These are phyloP conservation scores for Triticum turgidum DNA, from an alignment of 176 grass and related monocot species.

Conservation along the genomic window DNA sequence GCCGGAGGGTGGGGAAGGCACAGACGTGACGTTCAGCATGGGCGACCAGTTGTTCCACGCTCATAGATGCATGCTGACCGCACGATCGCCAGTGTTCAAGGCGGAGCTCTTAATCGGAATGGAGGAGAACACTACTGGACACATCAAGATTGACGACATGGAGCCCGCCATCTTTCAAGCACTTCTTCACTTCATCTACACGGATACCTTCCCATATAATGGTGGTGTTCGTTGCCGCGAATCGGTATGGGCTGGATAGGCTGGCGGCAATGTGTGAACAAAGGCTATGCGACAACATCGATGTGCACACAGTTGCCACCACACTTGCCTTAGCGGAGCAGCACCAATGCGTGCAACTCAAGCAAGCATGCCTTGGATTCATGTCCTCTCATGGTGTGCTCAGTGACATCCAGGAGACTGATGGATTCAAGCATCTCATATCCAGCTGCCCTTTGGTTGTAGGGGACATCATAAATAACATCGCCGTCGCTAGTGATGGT, in stretches of 20 bases:
- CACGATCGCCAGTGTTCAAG: neutral
- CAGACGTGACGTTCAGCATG: neutral
- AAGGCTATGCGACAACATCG: neutral
- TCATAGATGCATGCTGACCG: neutral
- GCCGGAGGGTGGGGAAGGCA: neutral
- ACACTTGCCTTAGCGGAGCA: neutral
- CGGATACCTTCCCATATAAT: neutral
- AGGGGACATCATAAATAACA: neutral
- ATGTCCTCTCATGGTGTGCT: neutral
- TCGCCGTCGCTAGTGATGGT: too few species aligned
- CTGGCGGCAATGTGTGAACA: neutral
- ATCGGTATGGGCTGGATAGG: neutral
- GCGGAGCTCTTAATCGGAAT: neutral
- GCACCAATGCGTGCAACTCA: neutral
- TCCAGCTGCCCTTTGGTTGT: neutral
- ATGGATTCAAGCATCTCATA: neutral
- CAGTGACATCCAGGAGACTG: neutral
- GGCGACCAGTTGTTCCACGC: neutral
- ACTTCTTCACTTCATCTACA: neutral
- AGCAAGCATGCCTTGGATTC: neutral
- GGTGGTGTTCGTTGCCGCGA: neutral
- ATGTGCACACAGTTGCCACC: neutral
- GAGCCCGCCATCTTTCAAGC: neutral
- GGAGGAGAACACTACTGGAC: neutral
- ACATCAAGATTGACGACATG: neutral